These are phyloP conservation scores for Pichia thaimueangensis DNA, from an alignment of 805 yeast species.

Conservation along the genomic window DNA sequence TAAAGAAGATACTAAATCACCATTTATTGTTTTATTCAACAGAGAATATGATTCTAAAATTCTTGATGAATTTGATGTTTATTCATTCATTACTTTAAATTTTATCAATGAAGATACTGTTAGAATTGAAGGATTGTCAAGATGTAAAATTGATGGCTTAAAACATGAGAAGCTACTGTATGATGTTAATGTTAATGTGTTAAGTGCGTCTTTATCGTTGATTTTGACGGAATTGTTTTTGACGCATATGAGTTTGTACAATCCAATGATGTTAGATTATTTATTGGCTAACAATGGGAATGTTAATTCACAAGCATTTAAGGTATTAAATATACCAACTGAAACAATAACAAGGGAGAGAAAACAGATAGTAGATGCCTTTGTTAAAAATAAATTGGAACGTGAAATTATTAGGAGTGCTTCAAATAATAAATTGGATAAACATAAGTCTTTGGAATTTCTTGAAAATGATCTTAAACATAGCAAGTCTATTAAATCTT, in stretches of 20 bases:
- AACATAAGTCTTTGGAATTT: slow-evolving; percentile 21
- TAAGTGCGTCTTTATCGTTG: slow-evolving; percentile 32
- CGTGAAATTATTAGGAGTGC: slow-evolving; percentile 10
- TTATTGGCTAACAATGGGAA: slow-evolving; percentile 28
- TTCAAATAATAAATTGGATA: slow-evolving; percentile 6
- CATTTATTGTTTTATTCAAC: slow-evolving; percentile 63
- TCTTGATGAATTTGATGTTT: slow-evolving; percentile 21
- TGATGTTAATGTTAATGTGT: slow-evolving; percentile 26
- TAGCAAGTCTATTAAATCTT: background rate
- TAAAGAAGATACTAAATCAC: slow-evolving; percentile 52
- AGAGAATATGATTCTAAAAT: slow-evolving; percentile 37
- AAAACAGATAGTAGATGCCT: slow-evolving; percentile 5
- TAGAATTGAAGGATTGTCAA: slow-evolving; percentile 24
- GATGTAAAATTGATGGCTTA: slow-evolving; percentile 15
- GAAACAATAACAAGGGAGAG: background rate
- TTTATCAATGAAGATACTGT: slow-evolving; percentile 18
- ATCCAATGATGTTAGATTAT: slow-evolving; percentile 23
- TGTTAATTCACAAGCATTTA: slow-evolving; percentile 15
- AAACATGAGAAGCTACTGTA: slow-evolving; percentile 13
- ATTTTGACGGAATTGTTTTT: slow-evolving; percentile 34
- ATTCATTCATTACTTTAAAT: slow-evolving; percentile 23
- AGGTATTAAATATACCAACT: background rate
- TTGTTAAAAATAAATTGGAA: slow-evolving; percentile 13
- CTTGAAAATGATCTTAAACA: slow-evolving; percentile 1
- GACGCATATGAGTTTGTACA: slow-evolving; percentile 30